These are phyloP conservation scores for Coemansia sp. DNA, from an alignment of 192 early-diverging fungal species.

Conservation along the genomic window DNA sequence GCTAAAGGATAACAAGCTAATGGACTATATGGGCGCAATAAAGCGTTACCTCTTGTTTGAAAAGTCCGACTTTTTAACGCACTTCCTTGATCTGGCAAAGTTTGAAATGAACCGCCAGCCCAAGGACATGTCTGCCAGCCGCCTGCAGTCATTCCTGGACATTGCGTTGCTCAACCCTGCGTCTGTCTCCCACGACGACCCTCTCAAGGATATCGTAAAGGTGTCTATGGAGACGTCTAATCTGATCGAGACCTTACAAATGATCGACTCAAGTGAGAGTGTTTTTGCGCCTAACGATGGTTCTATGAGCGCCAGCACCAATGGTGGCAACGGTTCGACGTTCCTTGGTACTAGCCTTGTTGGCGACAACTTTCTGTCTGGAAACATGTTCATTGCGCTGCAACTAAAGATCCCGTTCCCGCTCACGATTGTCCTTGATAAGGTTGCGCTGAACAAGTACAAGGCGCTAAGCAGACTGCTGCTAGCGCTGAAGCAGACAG, in stretches of 20 bases:
- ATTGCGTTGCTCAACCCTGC: conserved; percentile 85
- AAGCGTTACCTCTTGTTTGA: conserved; percentile 94
- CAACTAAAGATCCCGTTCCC: conserved; percentile 87
- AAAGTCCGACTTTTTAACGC: conserved; percentile 90
- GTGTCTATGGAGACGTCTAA: conserved; percentile 73
- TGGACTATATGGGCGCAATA: conserved; percentile 77
- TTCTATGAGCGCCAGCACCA: conserved; percentile 5
- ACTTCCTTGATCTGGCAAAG: conserved; percentile 88
- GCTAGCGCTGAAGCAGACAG: conserved; percentile 84
- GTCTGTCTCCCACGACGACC: conserved; percentile 73
- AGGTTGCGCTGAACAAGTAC: conserved; percentile 84
- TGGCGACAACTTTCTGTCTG: conserved; percentile 49
- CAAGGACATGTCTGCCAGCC: conserved; percentile 62
- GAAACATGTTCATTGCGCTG: conserved; percentile 79
- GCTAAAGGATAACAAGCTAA: conserved; percentile 73
- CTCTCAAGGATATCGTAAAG: conserved; percentile 84
- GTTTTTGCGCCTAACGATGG: not conserved
- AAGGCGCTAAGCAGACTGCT: conserved; percentile 88
- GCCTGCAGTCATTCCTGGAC: conserved; percentile 84
- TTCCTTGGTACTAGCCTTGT: conserved; percentile 21
- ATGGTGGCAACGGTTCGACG: conserved; percentile 2
- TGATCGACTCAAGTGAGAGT: conserved; percentile 15
- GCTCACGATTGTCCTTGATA: conserved; percentile 82
- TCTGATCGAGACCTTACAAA: conserved; percentile 54
- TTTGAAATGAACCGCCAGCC: conserved; percentile 50